phyloP scores from a whole-genome alignment of 345 rosid species.

The Dipteronia sinensis region DNA sequence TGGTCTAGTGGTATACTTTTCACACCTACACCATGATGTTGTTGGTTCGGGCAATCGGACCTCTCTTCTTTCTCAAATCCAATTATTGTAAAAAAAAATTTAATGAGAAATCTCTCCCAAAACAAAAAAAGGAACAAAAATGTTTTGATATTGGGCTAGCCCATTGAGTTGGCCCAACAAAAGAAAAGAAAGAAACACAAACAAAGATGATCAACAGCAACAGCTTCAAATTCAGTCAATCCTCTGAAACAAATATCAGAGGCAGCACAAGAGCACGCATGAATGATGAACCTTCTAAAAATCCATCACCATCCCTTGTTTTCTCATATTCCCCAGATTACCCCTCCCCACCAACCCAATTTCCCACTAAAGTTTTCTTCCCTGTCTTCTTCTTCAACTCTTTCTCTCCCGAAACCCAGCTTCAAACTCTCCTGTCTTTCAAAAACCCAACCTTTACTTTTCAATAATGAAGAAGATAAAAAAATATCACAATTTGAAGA shows the following conservation, averaged over 20 bases:
- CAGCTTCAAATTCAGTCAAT: not conserved
- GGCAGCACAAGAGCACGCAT: not conserved
- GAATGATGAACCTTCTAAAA: constrained; percentile 52
- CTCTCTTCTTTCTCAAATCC: too few relatives aligned
- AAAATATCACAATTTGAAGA: constrained; percentile 40
- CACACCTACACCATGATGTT: too few relatives aligned
- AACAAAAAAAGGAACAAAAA: not conserved
- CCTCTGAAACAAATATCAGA: not conserved
- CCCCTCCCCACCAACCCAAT: constrained; percentile 15
- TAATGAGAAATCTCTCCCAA: too few relatives aligned
- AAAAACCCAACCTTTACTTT: constrained; percentile 31
- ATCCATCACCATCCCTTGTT: constrained; percentile 34
- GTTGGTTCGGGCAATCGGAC: too few relatives aligned
- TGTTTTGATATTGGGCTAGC: not conserved
- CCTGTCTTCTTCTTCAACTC: constrained; percentile 22
- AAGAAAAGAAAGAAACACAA: not conserved
- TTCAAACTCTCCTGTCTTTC: constrained; percentile 40
- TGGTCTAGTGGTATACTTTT: too few relatives aligned
- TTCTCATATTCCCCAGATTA: constrained; percentile 28
- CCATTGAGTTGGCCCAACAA: not conserved
- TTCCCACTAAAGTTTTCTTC: constrained; percentile 22
- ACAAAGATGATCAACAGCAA: not conserved
- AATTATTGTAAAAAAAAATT: too few relatives aligned
- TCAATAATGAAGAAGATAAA: constrained; percentile 32
- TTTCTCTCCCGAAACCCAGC: constrained; percentile 27